phyloP scores from a whole-genome alignment of 768 basidiomycete genomes.

The Rhizopogon vinicolor region DNA sequence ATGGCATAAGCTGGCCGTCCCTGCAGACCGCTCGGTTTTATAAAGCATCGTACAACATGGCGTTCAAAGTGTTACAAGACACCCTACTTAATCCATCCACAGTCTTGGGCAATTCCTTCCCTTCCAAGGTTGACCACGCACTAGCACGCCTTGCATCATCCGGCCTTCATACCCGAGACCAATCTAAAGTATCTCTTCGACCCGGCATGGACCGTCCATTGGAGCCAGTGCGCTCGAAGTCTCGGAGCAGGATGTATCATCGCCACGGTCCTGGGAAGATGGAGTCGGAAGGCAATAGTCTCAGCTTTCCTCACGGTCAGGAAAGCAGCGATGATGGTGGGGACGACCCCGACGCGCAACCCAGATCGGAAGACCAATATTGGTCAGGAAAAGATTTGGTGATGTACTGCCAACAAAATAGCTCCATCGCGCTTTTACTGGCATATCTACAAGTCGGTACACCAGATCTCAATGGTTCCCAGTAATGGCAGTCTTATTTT shows the following conservation, averaged over 20 bases:
- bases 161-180: conserved; percentile 1
- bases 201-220: conserved; percentile 13
- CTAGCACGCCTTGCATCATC: conserved; percentile 27
- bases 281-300: conserved; percentile 46
- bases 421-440: conserved; percentile 73
- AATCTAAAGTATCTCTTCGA: conserved; percentile 3
- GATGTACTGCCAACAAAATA: conserved; percentile 85
- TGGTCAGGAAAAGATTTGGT: conserved; percentile 86
- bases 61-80: conserved; percentile 83
- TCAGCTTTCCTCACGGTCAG: conserved; percentile 18
- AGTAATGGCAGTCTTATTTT: conserved; percentile 15
- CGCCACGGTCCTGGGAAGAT: conserved; percentile 58
- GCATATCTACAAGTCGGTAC: conserved; percentile 53
- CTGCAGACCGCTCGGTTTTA: conserved; percentile 42
- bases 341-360: conserved; percentile 26
- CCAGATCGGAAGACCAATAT: conserved; percentile 41
- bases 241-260: conserved; percentile 66
- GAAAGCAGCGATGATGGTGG: conserved; percentile 28
- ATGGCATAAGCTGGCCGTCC: conserved; percentile 30
- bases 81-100: conserved; percentile 53
- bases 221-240: conserved; percentile 59
- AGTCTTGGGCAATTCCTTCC: conserved; percentile 10
- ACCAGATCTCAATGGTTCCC: conserved; percentile 31
- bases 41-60: conserved; percentile 67
- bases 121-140: conserved; percentile 28